Base-by-base conservation (phyloP, 2,329 filamentous ascomycete genomes). In the Aureobasidium zeae region DNA sequence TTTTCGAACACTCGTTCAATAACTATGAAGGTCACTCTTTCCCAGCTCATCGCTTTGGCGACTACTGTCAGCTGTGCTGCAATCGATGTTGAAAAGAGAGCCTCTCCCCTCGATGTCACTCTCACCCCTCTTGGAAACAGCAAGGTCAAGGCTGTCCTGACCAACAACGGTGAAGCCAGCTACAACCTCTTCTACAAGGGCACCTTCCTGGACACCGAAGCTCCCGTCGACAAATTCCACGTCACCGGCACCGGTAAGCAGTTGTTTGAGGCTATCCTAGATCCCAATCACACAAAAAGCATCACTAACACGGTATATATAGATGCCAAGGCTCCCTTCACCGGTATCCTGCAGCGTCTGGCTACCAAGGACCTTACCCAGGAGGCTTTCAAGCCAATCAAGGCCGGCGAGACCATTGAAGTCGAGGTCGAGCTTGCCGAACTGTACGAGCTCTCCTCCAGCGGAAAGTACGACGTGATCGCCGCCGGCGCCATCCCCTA, bases 401-500 rank as follows among this genome's bases (percentile, higher is more conserved):
- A 36, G 26, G 56, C 62, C 33, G 64, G 63, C 22, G 58, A 74
- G 57, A 70, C 71, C 7, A 63, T 77, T 49, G 67, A 71, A 51
- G 61, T 71, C 22, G 67, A 65, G 29, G 74, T 77, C 46, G 72
- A 78, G 52, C 64, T 74, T 22, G 74, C 72, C 24, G 65, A 74
- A 55, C 66, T 72, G 2, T 74, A 78, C 57, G 69, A 76, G 49
- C 65, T 74, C 15, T 57, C 58, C 16, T 50, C 56, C n/a, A 66
- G 67, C 25, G 78, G 77, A 46, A 63, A 65, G 38, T 77, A 77
- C 55, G 70, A 71, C 43, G 59, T 84, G 36, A 65, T 70, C 43
- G 68, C 76, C 4, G 62, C 63, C 4, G 80, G 80, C 5, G 65
- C 68, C 9, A 66, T 83, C 31, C 71, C 74, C 7, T 72, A 71